Conservation (phyloP, 2,329 filamentous ascomycete species). For the Aureobasidium sp. region DNA sequence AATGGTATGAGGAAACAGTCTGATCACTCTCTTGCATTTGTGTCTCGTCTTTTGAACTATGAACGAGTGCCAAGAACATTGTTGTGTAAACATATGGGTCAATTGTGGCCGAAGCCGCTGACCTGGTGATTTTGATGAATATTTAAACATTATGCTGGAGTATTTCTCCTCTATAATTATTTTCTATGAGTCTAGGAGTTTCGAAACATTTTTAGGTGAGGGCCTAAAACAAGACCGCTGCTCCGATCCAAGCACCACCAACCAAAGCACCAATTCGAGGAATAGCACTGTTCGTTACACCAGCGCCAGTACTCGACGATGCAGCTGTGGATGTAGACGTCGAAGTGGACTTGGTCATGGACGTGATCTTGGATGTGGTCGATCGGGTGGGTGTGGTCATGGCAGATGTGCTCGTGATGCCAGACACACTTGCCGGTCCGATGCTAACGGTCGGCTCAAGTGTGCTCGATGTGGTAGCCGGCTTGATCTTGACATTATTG, state of each 20-base stretch:
- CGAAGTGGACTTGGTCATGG: not conserved
- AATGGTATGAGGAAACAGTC: not conserved
- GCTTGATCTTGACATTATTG: constrained; percentile 2
- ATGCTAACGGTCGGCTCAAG: not conserved
- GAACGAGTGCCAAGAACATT: not conserved
- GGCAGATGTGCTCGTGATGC: not conserved
- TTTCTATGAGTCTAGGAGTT: not conserved
- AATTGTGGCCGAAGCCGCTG: not conserved
- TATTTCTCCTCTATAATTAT: not conserved
- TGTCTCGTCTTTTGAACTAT: not conserved
- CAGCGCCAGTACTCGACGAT: not conserved
- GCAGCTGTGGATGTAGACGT: not conserved
- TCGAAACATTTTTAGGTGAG: not conserved
- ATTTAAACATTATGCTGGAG: constrained; percentile 3
- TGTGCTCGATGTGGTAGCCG: not conserved
- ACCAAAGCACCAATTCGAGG: not conserved
- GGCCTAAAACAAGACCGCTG: not conserved
- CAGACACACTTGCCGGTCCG: constrained; percentile 1
- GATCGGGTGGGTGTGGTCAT: not conserved
- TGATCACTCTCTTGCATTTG: not conserved
- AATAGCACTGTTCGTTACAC: not conserved
- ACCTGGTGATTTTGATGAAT: not conserved
- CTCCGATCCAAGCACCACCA: not conserved
- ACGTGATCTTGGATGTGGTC: not conserved
- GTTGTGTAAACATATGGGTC: not conserved